Evolutionary conservation across 495 filamentous ascomycete species (phyloP), one percentile per base, ranked within the genome.

Genomic region (Trypethelium eluteriae): DNA sequence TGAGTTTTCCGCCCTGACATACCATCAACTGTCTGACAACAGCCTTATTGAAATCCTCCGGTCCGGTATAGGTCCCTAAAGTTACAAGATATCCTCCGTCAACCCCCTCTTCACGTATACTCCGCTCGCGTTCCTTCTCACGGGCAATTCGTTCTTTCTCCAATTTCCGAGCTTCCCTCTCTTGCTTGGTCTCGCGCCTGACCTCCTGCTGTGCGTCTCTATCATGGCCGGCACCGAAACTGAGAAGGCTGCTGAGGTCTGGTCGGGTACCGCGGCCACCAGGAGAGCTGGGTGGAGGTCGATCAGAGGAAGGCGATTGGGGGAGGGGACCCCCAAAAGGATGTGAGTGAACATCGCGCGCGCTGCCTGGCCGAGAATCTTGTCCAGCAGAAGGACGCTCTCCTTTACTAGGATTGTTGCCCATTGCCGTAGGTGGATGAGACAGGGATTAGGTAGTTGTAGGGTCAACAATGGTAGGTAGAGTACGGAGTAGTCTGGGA

Each of bases 11-110:
- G 41, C 64, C 39, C 3, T 35, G 50, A 49, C 82, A 70, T 81
- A 96, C 92, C 88, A 96, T 94, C 68, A 98, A 80, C 74, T 96
- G 93, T 71, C 95, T 85, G 50, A 98, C 94, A 39, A 93, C 81
- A 49, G 81, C 80, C 74, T 98, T 97, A 78, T 86, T 96, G 74
- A 92, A 98, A 75, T 98, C 94, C 76, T 98, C 94, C 18, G 86
- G 80, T 2, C 93, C 90, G 6, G 89, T 92, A 73, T 98, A 98
- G 47, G 92, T 88, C 35, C 94, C 94, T 76, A 96, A 86, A 0
- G 94, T 98, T 47, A 98, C 94, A 38, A 98, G 78, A 79, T 89
- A 98, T 38, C 94, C 94, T 39, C 94, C 94, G 79, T 98, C 94
- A 38, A 96, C 89, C 76, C 91, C 85, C 71, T 98, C 94, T 70